A percentile compares a stretch with the other conserved stretches of the same genome.
phyloP scores from a whole-genome alignment of 2,329 filamentous ascomycete genomes.

The Penicillium sp. region DNA sequence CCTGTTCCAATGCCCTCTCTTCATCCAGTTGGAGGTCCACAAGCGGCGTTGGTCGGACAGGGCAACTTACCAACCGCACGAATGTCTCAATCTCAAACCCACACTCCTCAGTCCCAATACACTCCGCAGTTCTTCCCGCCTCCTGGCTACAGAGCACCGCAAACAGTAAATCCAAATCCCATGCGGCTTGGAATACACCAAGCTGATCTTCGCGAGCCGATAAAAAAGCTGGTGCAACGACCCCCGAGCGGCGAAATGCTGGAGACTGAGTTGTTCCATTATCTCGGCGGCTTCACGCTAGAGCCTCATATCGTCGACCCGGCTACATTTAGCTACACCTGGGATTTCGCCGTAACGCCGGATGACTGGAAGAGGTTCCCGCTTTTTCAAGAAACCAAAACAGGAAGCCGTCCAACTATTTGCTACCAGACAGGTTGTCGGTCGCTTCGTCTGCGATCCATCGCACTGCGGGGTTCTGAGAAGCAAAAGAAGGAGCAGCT shows the following conservation, averaged over 20 bases:
- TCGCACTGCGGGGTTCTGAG: slow-evolving; percentile 42
- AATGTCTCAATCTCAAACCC: too few species aligned
- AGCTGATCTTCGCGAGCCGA: slow-evolving; percentile 55
- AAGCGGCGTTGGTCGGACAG: too few species aligned
- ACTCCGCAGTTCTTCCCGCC: slow-evolving; percentile 11
- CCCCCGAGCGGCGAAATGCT: slow-evolving; percentile 15
- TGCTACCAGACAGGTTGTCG: slow-evolving; percentile 52
- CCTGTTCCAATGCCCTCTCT: too few species aligned
- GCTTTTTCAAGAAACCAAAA: slow-evolving; percentile 5
- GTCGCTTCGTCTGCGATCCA: slow-evolving; percentile 68
- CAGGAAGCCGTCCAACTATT: slow-evolving; percentile 30
- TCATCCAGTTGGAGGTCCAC: too few species aligned
- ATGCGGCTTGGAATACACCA: slow-evolving; percentile 50
- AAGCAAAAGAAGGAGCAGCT: slow-evolving; percentile 43
- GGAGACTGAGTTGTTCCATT: slow-evolving; percentile 37
- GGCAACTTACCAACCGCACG: too few species aligned
- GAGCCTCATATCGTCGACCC: slow-evolving; percentile 30
- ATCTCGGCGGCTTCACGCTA: slow-evolving; percentile 33
- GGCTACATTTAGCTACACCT: slow-evolving; percentile 27
- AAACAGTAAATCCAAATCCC: slow-evolving; percentile 17
- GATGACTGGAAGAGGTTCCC: slow-evolving; percentile 36
- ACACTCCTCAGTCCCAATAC: background rate
- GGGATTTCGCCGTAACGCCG: slow-evolving; percentile 37
- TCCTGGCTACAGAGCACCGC: slow-evolving; percentile 13
- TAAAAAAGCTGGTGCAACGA: slow-evolving; percentile 35